A percentile compares a stretch with the other conserved stretches of the same genome.
Conservation (phyloP, 148 eudicot species). For the Fagopyrum esculentum region DNA sequence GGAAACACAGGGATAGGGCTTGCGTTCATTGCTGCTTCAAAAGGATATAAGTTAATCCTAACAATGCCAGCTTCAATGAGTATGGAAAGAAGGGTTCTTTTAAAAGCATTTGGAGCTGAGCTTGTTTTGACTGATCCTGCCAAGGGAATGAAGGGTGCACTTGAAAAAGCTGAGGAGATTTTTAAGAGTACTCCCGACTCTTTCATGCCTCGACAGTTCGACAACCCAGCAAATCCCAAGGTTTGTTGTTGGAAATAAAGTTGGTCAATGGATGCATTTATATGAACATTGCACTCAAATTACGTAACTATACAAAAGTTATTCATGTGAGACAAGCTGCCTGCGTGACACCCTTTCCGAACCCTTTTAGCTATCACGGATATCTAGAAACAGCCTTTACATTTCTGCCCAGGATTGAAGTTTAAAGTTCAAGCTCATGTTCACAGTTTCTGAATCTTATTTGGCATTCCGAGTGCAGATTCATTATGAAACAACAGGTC, state of each 20-base stretch:
- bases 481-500: constrained; percentile 97
- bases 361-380: neutral
- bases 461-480: constrained; percentile 36
- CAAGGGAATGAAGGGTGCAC: constrained; percentile 95
- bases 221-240: constrained; percentile 99
- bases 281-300: neutral
- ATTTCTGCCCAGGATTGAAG: neutral
- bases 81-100: constrained; percentile 91
- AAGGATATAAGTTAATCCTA: constrained; percentile 82
- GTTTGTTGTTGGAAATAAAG: constrained; percentile 23
- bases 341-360: neutral
- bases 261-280: constrained; percentile 2
- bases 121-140: constrained; percentile 87
- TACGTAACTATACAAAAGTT: neutral
- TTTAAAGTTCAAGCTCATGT: neutral
- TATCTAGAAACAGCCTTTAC: constrained; percentile 5
- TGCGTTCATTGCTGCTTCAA: constrained; percentile 95
- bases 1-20: constrained; percentile 99
- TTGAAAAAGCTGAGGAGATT: constrained; percentile 90
- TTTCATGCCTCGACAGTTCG: constrained; percentile 96
- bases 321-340: neutral
- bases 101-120: constrained; percentile 98
- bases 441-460: constrained; percentile 4
- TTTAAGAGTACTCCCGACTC: constrained; percentile 66
- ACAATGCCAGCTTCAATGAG: constrained; percentile 99